Percentiles rank a stretch among this genome's conserved stretches.
phyloP scores from a whole-genome alignment of 2,329 filamentous ascomycete genomes.

The Microascus cirrosus region DNA sequence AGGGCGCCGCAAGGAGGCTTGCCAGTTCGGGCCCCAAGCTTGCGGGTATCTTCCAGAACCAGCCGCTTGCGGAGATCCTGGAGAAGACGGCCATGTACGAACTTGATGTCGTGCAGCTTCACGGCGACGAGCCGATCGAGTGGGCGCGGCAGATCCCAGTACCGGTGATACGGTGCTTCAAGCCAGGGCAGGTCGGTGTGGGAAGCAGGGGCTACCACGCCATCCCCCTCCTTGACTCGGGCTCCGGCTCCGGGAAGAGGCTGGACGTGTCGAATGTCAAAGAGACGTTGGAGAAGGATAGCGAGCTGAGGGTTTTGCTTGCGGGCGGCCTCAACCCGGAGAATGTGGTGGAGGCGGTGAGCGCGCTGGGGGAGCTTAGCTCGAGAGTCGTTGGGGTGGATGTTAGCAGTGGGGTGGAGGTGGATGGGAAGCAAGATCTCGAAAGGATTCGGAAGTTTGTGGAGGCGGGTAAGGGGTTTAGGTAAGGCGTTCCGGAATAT shows the following conservation, averaged over 20 bases:
- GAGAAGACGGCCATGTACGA: conserved; percentile 63
- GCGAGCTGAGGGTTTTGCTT: conserved; percentile 63
- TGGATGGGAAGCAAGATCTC: conserved; percentile 67
- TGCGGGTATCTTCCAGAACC: conserved; percentile 90
- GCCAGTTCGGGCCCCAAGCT: conserved; percentile 56
- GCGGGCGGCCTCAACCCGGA: conserved; percentile 75
- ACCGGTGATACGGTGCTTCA: conserved; percentile 80
- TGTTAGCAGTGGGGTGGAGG: conserved; percentile 89
- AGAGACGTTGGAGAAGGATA: conserved; percentile 52
- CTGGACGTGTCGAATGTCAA: conserved; percentile 64
- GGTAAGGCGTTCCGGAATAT: conserved; percentile 17
- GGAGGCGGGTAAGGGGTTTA: conserved; percentile 54
- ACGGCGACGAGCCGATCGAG: conserved; percentile 84
- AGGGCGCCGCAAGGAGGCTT: conserved; percentile 33
- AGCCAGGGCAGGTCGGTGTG: conserved; percentile 62
- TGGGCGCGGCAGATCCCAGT: conserved; percentile 87
- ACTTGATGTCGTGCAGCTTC: conserved; percentile 85
- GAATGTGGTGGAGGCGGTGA: conserved; percentile 62
- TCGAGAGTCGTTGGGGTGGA: conserved; percentile 71
- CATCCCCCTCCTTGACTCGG: conserved; percentile 77
- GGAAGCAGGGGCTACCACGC: conserved; percentile 70
- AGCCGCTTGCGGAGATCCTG: conserved; percentile 73
- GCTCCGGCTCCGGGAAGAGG: conserved; percentile 69
- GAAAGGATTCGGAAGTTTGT: conserved; percentile 76
- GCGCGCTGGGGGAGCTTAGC: conserved; percentile 46